phyloP scores from a whole-genome alignment of 208 protist species.

The Tritrichomonas foetus region DNA sequence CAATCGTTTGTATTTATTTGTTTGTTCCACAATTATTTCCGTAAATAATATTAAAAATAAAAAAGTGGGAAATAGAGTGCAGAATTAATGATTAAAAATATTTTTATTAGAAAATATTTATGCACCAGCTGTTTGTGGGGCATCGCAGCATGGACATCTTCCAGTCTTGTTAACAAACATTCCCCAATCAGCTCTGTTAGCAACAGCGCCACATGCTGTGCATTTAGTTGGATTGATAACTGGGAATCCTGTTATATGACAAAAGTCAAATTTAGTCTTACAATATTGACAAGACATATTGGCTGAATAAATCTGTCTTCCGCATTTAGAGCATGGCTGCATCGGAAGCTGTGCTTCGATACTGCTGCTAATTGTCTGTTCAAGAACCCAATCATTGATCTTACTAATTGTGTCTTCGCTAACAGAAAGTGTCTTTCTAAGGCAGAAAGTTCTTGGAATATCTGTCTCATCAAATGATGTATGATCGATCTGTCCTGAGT shows the following conservation, averaged over 20 bases:
- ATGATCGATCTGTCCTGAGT: not conserved
- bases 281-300: not conserved
- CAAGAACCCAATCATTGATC: not conserved
- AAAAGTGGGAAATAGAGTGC: no score
- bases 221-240: not conserved
- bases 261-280: not conserved
- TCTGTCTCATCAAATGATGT: not conserved
- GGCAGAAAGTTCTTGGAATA: not conserved
- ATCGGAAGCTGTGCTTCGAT: not conserved
- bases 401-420: not conserved
- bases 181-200: constrained; percentile 28
- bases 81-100: not conserved
- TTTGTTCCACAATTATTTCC: no score
- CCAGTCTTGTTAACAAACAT: not conserved
- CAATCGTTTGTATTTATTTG: no score
- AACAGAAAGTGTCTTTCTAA: not conserved
- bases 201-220: not conserved
- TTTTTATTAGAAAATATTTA: not conserved
- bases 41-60: no score
- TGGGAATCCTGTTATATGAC: not conserved
- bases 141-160: constrained; percentile 17
- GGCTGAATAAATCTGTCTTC: not conserved
- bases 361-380: not conserved
- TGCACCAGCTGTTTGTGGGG: not conserved
- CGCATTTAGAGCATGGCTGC: not conserved